Evolutionary conservation across 164 flowering plant species (phyloP).

Genomic region (Tinospora cordifolia): DNA sequence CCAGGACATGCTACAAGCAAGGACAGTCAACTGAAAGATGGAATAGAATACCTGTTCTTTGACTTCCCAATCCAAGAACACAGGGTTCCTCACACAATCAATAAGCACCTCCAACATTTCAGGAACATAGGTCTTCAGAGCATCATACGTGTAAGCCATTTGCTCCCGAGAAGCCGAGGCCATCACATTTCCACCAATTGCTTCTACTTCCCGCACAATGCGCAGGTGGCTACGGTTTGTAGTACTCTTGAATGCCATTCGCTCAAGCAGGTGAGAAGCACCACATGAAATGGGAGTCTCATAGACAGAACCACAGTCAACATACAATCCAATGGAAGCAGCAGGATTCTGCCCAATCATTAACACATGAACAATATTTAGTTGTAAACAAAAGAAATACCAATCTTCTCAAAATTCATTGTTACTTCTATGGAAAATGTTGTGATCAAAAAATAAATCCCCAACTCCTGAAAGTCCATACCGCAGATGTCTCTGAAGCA

Average conservation of each 20-base stretch:
- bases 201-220: constrained; percentile 82
- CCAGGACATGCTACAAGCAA: constrained; percentile 1
- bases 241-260: constrained; percentile 90
- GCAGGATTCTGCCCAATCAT: constrained; percentile 48
- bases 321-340: constrained; percentile 77
- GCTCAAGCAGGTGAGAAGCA: constrained; percentile 67
- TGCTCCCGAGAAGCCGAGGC: constrained; percentile 86
- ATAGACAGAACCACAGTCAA: constrained; percentile 76
- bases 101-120: constrained; percentile 84
- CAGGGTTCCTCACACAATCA: constrained; percentile 84
- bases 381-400: not conserved
- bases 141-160: constrained; percentile 78
- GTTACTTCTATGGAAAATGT: not conserved
- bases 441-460: not conserved
- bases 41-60: constrained; percentile 60
- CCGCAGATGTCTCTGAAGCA: constrained; percentile 80
- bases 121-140: constrained; percentile 73
- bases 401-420: not conserved
- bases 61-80: constrained; percentile 88
- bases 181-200: constrained; percentile 72
- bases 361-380: not conserved
- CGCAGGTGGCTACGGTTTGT: constrained; percentile 73
- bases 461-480: constrained; percentile 18
- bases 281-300: constrained; percentile 61
- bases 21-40: not conserved